Percentiles rank a stretch among this genome's conserved stretches.
phyloP scores from a whole-genome alignment of 129 eudicot genomes.

The Tanacetum coccineum region DNA sequence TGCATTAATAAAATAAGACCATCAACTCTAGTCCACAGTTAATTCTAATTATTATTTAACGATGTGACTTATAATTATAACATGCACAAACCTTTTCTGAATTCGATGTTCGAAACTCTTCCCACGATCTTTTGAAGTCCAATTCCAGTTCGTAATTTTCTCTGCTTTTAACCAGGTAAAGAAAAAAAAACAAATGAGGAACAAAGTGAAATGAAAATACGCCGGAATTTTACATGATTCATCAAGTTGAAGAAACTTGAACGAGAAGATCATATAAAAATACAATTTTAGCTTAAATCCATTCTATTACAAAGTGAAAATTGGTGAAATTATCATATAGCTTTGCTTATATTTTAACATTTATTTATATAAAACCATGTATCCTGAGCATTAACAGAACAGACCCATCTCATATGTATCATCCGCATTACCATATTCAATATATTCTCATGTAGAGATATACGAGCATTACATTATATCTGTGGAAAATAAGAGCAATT shows the following conservation, averaged over 20 bases:
- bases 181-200: slow-evolving; percentile 7
- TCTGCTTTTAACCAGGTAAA: slow-evolving; percentile 48
- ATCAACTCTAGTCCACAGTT: slow-evolving; percentile 9
- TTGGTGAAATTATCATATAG: no score
- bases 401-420: no score
- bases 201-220: slow-evolving; percentile 7
- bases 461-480: no score
- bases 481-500: no score
- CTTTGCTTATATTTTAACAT: no score
- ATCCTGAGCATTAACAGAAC: no score
- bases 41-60: not conserved
- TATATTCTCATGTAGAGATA: no score
- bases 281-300: not conserved
- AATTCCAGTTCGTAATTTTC: slow-evolving; percentile 80
- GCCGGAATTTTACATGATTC: slow-evolving; percentile 7
- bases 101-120: slow-evolving; percentile 85
- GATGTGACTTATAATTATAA: slow-evolving; percentile 1
- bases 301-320: not conserved
- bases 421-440: no score
- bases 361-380: no score
- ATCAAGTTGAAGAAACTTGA: slow-evolving; percentile 7
- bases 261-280: slow-evolving; percentile 1
- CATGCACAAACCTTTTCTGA: slow-evolving; percentile 68
- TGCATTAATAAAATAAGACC: slow-evolving; percentile 37
- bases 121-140: slow-evolving; percentile 98